Base-by-base conservation (phyloP, 805 yeast genomes). In the Saccharomycopsis sp. region DNA sequence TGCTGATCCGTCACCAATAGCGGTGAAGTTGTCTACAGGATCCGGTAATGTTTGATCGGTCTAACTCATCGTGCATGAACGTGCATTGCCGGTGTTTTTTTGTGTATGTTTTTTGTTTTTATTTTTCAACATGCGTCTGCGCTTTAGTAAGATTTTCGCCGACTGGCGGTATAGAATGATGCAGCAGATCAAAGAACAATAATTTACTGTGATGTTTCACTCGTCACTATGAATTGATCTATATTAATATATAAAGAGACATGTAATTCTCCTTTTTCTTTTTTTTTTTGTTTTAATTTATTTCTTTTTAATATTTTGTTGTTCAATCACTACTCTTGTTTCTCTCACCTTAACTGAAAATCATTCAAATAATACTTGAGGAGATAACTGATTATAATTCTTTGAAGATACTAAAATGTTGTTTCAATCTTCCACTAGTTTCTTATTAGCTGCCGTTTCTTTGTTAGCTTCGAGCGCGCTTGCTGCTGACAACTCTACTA, bases 51-150 rank as follows among this genome's bases (percentile, higher is more conserved):
- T 29, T 29, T 29, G 38, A 29, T 29, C 38, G 38, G 38, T 29
- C 38, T 29, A 29, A 29, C 12, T 29, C 12, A 29, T 12, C 20
- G 22, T 44, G 49, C 49, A 44, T 44, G 19, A 44, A 12, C 20
- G 22, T 44, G 49, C 49, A 19, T 44, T 44, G 49, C 49, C 49
- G 49, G 49, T 44, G 49, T 44, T 44, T 44, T 44, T 44, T 44
- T 44, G 49, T 44, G 38, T 29, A 29, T 29, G 38, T 29, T 29
- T 29, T 29, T 44, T 44, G 49, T 44, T 17, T 44, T 17, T 44
- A 7, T 44, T 44, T 44, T 44, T 19, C 49, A 44, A 44, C 49
- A 44, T 44, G 22, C 49, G 49, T 12, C 49, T 19, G 22, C 5
- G 9, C 5, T 44, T 44, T 29, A 29, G 38, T 29, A 29, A 29